A percentile compares a stretch with the other conserved stretches of the same genome.
These are phyloP conservation scores for Ilex paraguariensis DNA, from an alignment of 305 asterid species.

Conservation along the genomic window DNA sequence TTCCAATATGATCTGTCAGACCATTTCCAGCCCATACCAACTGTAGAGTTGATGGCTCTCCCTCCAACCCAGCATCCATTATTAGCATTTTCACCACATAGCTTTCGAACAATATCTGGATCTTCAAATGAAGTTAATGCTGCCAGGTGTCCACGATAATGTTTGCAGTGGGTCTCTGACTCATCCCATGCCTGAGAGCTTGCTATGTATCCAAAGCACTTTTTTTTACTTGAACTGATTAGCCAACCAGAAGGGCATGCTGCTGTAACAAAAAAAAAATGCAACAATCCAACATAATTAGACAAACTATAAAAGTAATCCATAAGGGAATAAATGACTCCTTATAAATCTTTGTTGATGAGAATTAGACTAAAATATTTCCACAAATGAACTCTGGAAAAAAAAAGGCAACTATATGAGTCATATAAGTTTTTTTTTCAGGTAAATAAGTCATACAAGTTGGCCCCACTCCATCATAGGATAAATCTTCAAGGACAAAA, in stretches of 20 bases:
- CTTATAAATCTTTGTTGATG: neutral
- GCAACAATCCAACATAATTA: neutral
- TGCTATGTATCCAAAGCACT: constrained; percentile 47
- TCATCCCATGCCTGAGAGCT: constrained; percentile 61
- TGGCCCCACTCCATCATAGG: too few species aligned
- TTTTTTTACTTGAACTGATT: constrained; percentile 38
- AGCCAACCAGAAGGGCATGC: constrained; percentile 65
- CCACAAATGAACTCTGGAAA: neutral
- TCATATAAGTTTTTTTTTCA: too few species aligned
- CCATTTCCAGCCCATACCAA: constrained; percentile 58
- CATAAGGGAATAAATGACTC: neutral
- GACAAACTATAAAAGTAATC: too few species aligned
- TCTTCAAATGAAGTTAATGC: constrained; percentile 53
- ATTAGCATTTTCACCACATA: constrained; percentile 38
- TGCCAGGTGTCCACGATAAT: constrained; percentile 62
- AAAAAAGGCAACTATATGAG: neutral
- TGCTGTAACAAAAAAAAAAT: constrained; percentile 30
- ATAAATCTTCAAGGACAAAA: too few species aligned
- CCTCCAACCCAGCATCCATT: constrained; percentile 96
- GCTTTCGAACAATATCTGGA: constrained; percentile 40
- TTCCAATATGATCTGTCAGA: constrained; percentile 64
- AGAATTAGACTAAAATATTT: neutral
- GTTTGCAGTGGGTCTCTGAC: constrained; percentile 59
- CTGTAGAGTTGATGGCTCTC: constrained; percentile 27
- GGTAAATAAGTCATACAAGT: too few species aligned